Evolutionary conservation across 129 eudicot species (phyloP), one percentile per base, ranked within the genome.

Genomic region (Flaveria bidentis): DNA sequence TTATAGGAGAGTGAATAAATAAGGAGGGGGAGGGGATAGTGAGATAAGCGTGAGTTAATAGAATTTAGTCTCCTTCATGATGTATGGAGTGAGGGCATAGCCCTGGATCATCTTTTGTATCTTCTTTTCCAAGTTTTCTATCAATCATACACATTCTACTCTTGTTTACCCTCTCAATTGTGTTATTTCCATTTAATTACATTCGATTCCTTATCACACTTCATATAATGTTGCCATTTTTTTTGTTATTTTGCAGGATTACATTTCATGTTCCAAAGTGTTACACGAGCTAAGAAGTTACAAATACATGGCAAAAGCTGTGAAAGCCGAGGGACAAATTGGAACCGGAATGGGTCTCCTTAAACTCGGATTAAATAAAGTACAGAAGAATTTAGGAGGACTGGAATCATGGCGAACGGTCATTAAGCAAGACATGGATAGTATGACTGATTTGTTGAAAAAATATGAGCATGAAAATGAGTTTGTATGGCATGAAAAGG

Each of bases 401-500:
- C 76, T 87, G 28, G 91, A 84, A 50, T 81, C 93, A 2, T 92
- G 93, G 98, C 71, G 84, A 69, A 30, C 33, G 58, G 66, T 81
- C 39, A 71, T 73, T 12, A 92, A 73, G 72, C 83, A 86, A 53
- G 93, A 80, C 36, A 52, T 77, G 20, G 77, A 86, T 9, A 79
- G 63, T n/a, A 14, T 92, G 77, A 65, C 57, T 3, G 85, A 8
- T 23, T 36, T 87, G 80, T 63, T 82, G 4, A 60, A 47, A 42
- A 89, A 86, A 36, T 92, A 83, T 46, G 84, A 84, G 73, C 86
- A 81, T 14, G 96, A 92, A 74, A 92, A 92, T 46, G 90, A 80
- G 23, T 89, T 92, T 71, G 88, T 86, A 2, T 87, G 89, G 96
- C 84, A 55, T 44, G 84, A 86, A 68, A 87, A 92, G 70, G 49